Evolutionary conservation across 2,329 filamentous ascomycete species (phyloP), one percentile per base, ranked within the genome.

Genomic region (Zymoseptoria pseudotritici): DNA sequence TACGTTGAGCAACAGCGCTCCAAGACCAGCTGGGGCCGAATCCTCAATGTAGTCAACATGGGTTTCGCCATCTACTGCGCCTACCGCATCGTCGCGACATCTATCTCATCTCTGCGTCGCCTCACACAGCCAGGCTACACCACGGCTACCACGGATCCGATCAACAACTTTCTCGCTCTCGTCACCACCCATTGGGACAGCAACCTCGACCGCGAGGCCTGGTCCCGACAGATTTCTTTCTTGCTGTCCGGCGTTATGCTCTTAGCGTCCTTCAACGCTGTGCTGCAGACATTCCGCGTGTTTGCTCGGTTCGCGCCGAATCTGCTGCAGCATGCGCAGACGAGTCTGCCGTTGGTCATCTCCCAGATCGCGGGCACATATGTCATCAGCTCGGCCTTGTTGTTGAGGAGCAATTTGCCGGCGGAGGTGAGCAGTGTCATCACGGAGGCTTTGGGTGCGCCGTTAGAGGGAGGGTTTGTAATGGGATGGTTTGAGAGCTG

Each of bases 401-500:
- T 96, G 60, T 78, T 96, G 53, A 77, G 91, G 55, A 89, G 88
- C 66, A 93, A 91, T 72, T 78, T 96, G 65, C 91, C 91, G 0
- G 80, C 79, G 46, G 88, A 92, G 71, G 86, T 93, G 71, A 86
- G 90, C 60, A 86, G 84, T 55, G 88, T 88, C 1, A 89, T 95
- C 3, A 86, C 85, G 2, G 88, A 91, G 65, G 89, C 89, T 1
- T 76, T 96, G 29, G 86, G 89, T 51, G 89, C 88, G 20, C 88
- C 90, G 17, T 78, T 95, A 8, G 87, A 90, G 68, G 84, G 84
- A 6, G 79, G 79, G 0, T 90, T 90, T 68, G 87, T 90, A 4
- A 86, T 95, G 69, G 80, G 83, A 29, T 96, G 91, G 91, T 96
- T 96, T 67, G 91, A 96, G 73, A 86, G 85, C 7, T 93, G 90